Conservation (phyloP, 306 rosid species). For the Argentina anserina region DNA sequence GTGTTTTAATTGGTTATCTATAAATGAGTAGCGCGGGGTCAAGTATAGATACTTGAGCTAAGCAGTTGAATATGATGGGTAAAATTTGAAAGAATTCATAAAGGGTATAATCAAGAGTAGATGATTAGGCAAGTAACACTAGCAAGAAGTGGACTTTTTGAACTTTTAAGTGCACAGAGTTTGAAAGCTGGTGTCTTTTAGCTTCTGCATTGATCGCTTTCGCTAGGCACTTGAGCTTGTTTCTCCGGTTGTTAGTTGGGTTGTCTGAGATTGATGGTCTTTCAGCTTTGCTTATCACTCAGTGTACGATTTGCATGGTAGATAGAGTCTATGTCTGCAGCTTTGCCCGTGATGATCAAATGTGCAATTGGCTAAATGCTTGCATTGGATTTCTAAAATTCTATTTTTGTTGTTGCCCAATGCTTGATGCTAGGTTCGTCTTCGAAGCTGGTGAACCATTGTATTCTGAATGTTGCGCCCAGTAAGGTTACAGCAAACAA, state of each 20-base stretch:
- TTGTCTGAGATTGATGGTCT: not conserved
- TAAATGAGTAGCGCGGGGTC: not conserved
- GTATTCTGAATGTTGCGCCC: conserved; percentile 36
- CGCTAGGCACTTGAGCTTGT: not conserved
- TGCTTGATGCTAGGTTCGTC: conserved; percentile 45
- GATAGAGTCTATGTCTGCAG: not conserved
- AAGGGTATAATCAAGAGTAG: not conserved
- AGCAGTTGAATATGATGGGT: not conserved
- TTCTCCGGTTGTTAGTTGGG: not conserved
- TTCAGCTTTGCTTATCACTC: not conserved
- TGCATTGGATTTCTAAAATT: not conserved
- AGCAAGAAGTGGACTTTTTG: not conserved
- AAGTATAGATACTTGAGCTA: not conserved
- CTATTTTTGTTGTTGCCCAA: not conserved
- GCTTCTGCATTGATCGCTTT: not conserved
- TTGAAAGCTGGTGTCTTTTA: not conserved
- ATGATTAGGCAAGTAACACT: not conserved
- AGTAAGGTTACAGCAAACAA: conserved; percentile 16
- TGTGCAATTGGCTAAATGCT: not conserved
- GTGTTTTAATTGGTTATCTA: not conserved
- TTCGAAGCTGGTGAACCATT: conserved; percentile 36
- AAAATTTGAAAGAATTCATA: not conserved
- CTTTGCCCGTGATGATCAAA: not conserved
- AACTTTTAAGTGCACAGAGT: conserved; percentile 3
- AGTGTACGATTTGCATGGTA: not conserved